Percentiles rank a stretch among this genome's conserved stretches.
Evolutionary conservation across 345 rosid genomes (phyloP).

Genomic region (Aegle marmelos): DNA sequence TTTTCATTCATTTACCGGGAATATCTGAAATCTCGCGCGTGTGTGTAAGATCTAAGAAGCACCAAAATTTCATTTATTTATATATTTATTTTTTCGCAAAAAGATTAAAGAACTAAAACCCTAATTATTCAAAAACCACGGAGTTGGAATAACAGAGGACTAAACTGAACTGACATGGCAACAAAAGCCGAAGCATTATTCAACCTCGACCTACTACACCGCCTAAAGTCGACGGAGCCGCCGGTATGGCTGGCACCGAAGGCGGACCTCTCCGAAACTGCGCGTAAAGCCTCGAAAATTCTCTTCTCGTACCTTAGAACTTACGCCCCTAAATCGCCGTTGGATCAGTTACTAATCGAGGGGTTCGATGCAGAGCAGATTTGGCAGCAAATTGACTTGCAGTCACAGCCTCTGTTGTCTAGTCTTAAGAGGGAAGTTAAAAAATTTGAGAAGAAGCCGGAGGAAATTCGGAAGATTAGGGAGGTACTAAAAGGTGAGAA

Average conservation of each 20-base stretch:
- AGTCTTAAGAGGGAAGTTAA: conserved; percentile 52
- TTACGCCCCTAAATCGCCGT: conserved; percentile 56
- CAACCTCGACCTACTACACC: conserved; percentile 46
- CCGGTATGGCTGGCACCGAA: conserved; percentile 69
- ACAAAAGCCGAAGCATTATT: conserved; percentile 24
- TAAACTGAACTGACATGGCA: conserved; percentile 26
- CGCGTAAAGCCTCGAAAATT: conserved; percentile 58
- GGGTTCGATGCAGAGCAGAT: conserved; percentile 93
- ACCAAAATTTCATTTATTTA: neutral
- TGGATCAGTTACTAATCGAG: conserved; percentile 60
- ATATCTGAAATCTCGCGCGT: no score
- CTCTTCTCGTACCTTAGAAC: conserved; percentile 60
- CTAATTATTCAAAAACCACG: neutral
- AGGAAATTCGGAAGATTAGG: conserved; percentile 38
- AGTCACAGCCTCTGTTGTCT: conserved; percentile 57
- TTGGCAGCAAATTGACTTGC: conserved; percentile 94
- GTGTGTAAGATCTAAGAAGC: no score
- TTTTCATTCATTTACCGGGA: no score
- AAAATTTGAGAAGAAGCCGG: conserved; percentile 55
- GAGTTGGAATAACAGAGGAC: neutral
- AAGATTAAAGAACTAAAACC: conserved; percentile 2
- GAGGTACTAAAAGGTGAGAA: conserved; percentile 22
- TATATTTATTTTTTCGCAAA: neutral
- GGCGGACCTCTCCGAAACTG: conserved; percentile 39
- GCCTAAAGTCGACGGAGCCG: conserved; percentile 62